A percentile compares a stretch with the other conserved stretches of the same genome.
These are phyloP conservation scores for Pseudognaphalium luteoalbum DNA, from an alignment of 129 eudicot species.

Conservation along the genomic window DNA sequence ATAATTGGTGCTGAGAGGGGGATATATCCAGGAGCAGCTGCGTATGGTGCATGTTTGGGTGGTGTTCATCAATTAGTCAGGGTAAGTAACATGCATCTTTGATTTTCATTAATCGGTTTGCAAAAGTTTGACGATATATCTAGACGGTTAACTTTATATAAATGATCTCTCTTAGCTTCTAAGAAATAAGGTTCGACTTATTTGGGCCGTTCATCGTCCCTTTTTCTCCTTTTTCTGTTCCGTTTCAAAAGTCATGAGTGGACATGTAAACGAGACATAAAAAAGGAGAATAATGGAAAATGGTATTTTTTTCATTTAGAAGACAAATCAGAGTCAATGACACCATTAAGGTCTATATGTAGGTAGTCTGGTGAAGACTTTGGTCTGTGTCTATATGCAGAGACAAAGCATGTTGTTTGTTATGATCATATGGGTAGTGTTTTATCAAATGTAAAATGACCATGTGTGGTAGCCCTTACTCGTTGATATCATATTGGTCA, in stretches of 20 bases:
- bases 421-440: neutral
- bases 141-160: neutral
- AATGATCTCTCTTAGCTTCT: neutral
- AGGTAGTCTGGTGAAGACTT: neutral
- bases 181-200: neutral
- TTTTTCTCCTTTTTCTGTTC: neutral
- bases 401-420: slow-evolving; percentile 10
- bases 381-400: slow-evolving; percentile 7
- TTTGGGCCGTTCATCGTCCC: neutral
- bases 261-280: neutral
- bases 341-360: neutral
- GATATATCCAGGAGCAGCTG: slow-evolving; percentile 85
- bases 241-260: neutral
- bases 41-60: slow-evolving; percentile 85
- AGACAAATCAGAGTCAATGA: neutral
- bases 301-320: neutral
- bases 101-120: slow-evolving; percentile 3
- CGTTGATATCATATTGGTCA: slow-evolving; percentile 1
- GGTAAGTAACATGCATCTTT: slow-evolving; percentile 49
- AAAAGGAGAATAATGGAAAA: slow-evolving; percentile 12
- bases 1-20: slow-evolving; percentile 95
- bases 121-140: slow-evolving; percentile 14
- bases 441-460: neutral
- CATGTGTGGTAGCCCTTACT: neutral
- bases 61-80: slow-evolving; percentile 78